Evolutionary conservation across 2,329 filamentous ascomycete species (phyloP), one percentile per base, ranked within the genome.

Genomic region (Hypocreales sp.): DNA sequence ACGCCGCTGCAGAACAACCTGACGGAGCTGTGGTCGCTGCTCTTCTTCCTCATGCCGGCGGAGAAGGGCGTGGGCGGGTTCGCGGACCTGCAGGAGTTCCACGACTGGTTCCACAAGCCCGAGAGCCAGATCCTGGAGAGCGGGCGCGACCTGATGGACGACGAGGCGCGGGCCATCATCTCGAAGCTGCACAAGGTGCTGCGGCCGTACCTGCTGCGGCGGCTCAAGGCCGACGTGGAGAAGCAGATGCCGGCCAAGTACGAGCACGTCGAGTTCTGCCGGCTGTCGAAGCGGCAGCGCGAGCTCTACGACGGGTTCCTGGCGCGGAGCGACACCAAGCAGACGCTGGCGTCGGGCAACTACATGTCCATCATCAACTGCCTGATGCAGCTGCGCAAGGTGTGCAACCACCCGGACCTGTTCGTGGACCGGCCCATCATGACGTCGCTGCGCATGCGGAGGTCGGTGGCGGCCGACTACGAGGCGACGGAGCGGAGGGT

Each of bases 201-300:
- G 8, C 74, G 92, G 2, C 90, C 90, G 0, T 95, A 94, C 45
- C 67, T 98, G 8, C 64, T 98, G 6, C 76, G 90, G 27, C 74
- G 90, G 30, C 60, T 98, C 31, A 98, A 98, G 55, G 80, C 83
- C 24, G 90, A 98, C 45, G 90, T 98, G 5, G 92, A 98, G 56
- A 94, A 95, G 56, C 90, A 98, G 48, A 93, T 98, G 81, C 90
- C 92, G 0, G 86, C 73, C 34, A 98, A 98, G 50, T 93, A 93
- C 45, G 92, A 98, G 50, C 86, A 94, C 45, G 84, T 98, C 13
- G 81, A 95, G 37, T 86, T 92, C 44, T 98, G 90, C 51, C 79
- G 87, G 24, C 63, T 98, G 5, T 95, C 87, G 6, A 94, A 95
- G 50, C 76, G 90, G 15, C 90, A 98, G 47, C 74, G 90, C 23